Base-by-base conservation (phyloP, 306 rosid genomes). In the Cucurbita moschata region DNA sequence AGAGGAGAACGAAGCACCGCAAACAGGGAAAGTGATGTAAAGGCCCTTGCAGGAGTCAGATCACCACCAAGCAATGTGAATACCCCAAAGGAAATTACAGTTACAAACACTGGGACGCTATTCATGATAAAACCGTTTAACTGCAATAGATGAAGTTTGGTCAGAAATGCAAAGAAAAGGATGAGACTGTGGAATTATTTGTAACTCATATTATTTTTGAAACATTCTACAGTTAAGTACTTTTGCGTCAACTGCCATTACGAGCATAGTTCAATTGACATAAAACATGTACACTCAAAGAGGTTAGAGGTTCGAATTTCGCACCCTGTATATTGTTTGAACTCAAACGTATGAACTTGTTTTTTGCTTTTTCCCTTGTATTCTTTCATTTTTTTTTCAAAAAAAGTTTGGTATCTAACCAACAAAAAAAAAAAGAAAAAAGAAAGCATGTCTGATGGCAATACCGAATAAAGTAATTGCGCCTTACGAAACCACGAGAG, bases 41-140 rank as follows among this genome's bases (percentile, higher is more conserved):
- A 92, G 54, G 98, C 96, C 70, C 90, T 87, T 59, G 98, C 83
- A 59, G 98, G 96, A 68, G 98, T 90, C 81, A 92, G 76, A 23
- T 90, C 81, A 49, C 96, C 96, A 51, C 98, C 98, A 77, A 88
- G 89, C 79, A 88, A 76, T 67, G 93, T 88, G 82, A 92, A 92
- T 77, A 73, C 52, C 77, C 98, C 92, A 30, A 92, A 92, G 60
- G 96, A 81, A 62, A 83, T 80, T 56, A 88, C 87, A 21, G 96
- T 86, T 79, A 92, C 93, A 76, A 92, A 81, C 77, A 87, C 90
- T 38, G 98, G 98, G 81, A 88, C 78, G 83, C 93, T 88, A 78
- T 87, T 85, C 54, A 88, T 81, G 60, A 92, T 82, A 78, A 88
- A 87, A 68, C 83, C 61, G 82, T 87, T 92, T 2, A 88, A 82